phyloP scores from a whole-genome alignment of 2,329 filamentous ascomycete genomes.

The Neofusicoccum sp. region DNA sequence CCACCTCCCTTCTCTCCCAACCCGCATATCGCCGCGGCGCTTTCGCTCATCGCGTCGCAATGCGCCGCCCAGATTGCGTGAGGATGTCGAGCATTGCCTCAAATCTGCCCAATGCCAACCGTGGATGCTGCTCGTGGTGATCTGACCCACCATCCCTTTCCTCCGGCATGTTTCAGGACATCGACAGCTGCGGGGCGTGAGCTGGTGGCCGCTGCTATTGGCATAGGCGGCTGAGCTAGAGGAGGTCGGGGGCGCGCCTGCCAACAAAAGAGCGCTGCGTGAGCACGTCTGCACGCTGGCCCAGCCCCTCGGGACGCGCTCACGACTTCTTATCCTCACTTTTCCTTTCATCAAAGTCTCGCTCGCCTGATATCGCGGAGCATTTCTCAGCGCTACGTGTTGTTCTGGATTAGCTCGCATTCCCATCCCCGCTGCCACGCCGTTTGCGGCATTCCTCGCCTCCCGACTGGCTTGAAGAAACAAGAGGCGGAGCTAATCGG shows the following conservation, averaged over 20 bases:
- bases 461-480: slow-evolving; percentile 10
- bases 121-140: slow-evolving; percentile 9
- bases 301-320: neutral
- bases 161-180: slow-evolving; percentile 3
- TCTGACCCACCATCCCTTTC: slow-evolving; percentile 11
- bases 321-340: neutral
- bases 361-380: neutral
- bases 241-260: neutral
- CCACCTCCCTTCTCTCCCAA: slow-evolving; percentile 3
- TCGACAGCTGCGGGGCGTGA: no score
- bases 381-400: neutral
- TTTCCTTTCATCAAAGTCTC: slow-evolving; percentile 14
- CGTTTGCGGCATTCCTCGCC: slow-evolving; percentile 18
- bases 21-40: neutral
- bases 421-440: slow-evolving; percentile 17
- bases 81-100: slow-evolving; percentile 9
- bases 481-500: slow-evolving; percentile 8
- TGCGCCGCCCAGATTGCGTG: neutral
- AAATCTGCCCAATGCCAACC: slow-evolving; percentile 3
- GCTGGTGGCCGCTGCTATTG: slow-evolving; percentile 2
- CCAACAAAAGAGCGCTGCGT: neutral
- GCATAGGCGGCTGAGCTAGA: slow-evolving; percentile 2
- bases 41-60: neutral
- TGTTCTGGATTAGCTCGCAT: slow-evolving; percentile 10
- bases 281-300: neutral